Evolutionary conservation across 805 yeast genomes (phyloP), one percentile per base, ranked within the genome.

Genomic region (Starmerella asiatica): DNA sequence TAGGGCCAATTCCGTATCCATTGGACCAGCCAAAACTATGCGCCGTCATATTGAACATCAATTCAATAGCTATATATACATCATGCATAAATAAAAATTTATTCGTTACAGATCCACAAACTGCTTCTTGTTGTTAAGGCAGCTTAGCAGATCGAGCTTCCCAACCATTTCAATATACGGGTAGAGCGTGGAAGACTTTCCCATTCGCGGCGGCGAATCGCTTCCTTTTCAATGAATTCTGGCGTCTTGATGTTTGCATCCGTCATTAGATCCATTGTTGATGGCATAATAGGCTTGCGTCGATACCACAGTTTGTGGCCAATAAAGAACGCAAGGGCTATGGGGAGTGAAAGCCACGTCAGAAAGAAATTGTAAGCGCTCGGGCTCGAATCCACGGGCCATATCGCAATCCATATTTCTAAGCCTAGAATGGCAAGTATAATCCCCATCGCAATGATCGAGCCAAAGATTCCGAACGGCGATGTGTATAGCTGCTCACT

Each of bases 321-420:
- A 4, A 43, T 26, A 26, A 37, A 48, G 14, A 48, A 37, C 2
- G 40, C 40, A 9, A 47, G 19, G 5, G 39, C 49, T 9, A 48
- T 46, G 4, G 68, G 67, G 5, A 59, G 57, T 7, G 78, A 76
- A 35, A 76, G 58, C 56, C 73, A 75, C 41, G 64, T 58, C 58
- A 64, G 61, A 64, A 75, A 74, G 57, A 76, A 76, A 43, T 42
- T 43, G 21, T 47, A 33, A 38, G 45, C 51, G 17, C 44, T 29
- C 21, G 67, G 58, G 2, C 43, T 23, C 15, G 29, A 36, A n/a
- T 64, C 74, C 59, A 74, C 52, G 40, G 93, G 94, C 68, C 67
- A 81, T 32, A 79, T 61, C 7, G 91, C 85, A 43, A 77, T 68
- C 83, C 86, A 82, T 64, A 83, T 79, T 62, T 81, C 86, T 18